phyloP scores from a whole-genome alignment of 2,329 filamentous ascomycete genomes.

The Simplicillium aogashimaense region DNA sequence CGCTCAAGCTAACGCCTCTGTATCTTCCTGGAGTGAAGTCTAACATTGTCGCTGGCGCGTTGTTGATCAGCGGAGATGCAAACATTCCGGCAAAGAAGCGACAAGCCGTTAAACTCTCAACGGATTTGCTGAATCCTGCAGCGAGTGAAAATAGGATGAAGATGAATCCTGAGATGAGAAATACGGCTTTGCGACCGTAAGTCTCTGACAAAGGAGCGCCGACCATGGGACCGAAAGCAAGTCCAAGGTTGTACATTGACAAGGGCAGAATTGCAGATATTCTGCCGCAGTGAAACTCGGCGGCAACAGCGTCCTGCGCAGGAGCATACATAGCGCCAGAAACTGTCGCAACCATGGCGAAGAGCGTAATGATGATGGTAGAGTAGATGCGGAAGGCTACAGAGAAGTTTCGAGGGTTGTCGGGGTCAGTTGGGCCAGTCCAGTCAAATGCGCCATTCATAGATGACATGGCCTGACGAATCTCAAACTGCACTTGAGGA shows the following conservation, averaged over 20 bases:
- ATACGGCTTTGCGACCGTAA: slow-evolving; percentile 41
- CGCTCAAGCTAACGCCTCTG: slow-evolving; percentile 46
- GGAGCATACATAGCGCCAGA: slow-evolving; percentile 21
- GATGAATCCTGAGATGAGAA: slow-evolving; percentile 44
- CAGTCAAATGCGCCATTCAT: slow-evolving; percentile 18
- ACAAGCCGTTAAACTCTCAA: slow-evolving; percentile 60
- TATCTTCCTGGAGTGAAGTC: slow-evolving; percentile 46
- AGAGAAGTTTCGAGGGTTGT: slow-evolving; percentile 76
- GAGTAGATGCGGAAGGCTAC: slow-evolving; percentile 65
- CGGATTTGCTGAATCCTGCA: slow-evolving; percentile 56
- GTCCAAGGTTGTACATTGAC: slow-evolving; percentile 16
- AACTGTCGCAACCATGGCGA: slow-evolving; percentile 43
- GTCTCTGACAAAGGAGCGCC: slow-evolving; percentile 72
- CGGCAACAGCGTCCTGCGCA: slow-evolving; percentile 13
- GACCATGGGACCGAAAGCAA: slow-evolving; percentile 45
- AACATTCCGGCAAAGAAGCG: slow-evolving; percentile 59
- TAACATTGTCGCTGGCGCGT: slow-evolving; percentile 51
- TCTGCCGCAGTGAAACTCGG: slow-evolving; percentile 9
- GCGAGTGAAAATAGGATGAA: slow-evolving; percentile 69
- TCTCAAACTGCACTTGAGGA: slow-evolving; percentile 3
- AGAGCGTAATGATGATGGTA: slow-evolving; percentile 64
- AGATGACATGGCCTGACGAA: slow-evolving; percentile 10
- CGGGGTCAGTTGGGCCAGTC: slow-evolving; percentile 49
- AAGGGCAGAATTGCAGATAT: slow-evolving; percentile 15
- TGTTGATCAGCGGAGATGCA: slow-evolving; percentile 51